Evolutionary conservation across 1,139 yeast genomes (phyloP).

Genomic region (Debaryomycetaceae sp.): DNA sequence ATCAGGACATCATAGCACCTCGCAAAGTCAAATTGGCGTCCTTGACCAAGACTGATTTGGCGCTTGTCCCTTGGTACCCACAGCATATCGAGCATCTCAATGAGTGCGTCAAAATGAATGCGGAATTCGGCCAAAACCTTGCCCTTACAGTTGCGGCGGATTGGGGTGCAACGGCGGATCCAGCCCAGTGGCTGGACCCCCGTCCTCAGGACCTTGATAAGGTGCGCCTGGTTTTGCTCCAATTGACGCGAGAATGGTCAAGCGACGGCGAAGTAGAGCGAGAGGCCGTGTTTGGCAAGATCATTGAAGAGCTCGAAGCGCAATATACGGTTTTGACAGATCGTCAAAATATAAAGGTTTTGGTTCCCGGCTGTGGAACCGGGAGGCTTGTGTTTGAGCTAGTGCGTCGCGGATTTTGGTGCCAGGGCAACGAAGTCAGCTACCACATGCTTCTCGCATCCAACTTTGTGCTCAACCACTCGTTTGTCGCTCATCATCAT

Average conservation of each 20-base stretch:
- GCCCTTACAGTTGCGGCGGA: slow-evolving; percentile 44
- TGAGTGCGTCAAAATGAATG: slow-evolving; percentile 47
- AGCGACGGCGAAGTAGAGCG: slow-evolving; percentile 57
- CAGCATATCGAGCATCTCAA: slow-evolving; percentile 41
- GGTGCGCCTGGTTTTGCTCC: slow-evolving; percentile 58
- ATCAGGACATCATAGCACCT: slow-evolving; percentile 32
- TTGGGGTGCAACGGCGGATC: slow-evolving; percentile 50
- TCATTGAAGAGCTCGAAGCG: slow-evolving; percentile 41
- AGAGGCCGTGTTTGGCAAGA: slow-evolving; percentile 36
- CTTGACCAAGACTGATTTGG: slow-evolving; percentile 36
- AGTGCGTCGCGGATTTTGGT: slow-evolving; percentile 60
- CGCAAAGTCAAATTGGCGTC: slow-evolving; percentile 24
- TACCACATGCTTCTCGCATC: slow-evolving; percentile 77
- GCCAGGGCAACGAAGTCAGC: slow-evolving; percentile 85
- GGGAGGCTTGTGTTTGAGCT: slow-evolving; percentile 77
- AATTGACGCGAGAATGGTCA: slow-evolving; percentile 76
- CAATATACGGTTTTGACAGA: slow-evolving; percentile 37
- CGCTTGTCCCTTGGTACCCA: slow-evolving; percentile 49
- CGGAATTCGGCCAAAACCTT: slow-evolving; percentile 41
- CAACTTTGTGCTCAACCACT: slow-evolving; percentile 56
- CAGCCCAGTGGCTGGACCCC: slow-evolving; percentile 43
- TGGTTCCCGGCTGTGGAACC: slow-evolving; percentile 83
- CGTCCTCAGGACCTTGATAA: slow-evolving; percentile 51
- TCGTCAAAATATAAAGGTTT: slow-evolving; percentile 41
- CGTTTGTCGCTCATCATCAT: slow-evolving; percentile 32